Evolutionary conservation across 352 stramenopile genomes (phyloP), one percentile per base, ranked within the genome.

Genomic region (Globisporangium nagaii): DNA sequence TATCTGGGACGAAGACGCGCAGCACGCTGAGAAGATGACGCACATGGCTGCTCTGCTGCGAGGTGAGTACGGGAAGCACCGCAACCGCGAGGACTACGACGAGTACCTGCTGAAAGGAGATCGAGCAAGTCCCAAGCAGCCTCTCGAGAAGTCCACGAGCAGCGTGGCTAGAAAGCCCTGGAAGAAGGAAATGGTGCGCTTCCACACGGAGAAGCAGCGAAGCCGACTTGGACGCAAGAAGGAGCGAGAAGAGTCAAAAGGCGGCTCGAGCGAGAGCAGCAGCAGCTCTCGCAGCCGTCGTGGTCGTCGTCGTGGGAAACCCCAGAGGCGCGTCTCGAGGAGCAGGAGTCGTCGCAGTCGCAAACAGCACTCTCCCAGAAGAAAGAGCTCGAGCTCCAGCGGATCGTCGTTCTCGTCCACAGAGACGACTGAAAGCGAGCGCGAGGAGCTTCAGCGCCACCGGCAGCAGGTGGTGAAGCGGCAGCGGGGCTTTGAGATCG

Each of bases 11-110:
- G 35, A 56, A 17, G 22, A 57, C 15, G 37, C 44, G n/a, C 19
- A 43, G 5, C 52, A 66, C n/a, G 36, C 31, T 6, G 36, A 56
- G 48, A 57, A 39, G 50, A 60, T 58, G 32, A 8, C 56, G 13
- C 25, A 46, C 28, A 65, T 63, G 52, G 31, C 28, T 19, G 60
- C 45, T 50, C 37, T 68, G 12, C 25, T 71, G 6, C 27, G 54
- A 45, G 66, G 61, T 13, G 53, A 66, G 10, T 56, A 66, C n/a
- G 73, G 62, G 22, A 67, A 60, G 25, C 70, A 74, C 46, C 56
- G 53, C 27, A 73, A 54, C 27, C 66, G 43, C 39, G 25, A 47
- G n/a, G 76, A 85, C 39, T 86, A 84, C 39, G 72, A 87, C 52
- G 58, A 62, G 36, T 84, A 84, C 34, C 53, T 82, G 11, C 40